These are phyloP conservation scores for Maudiozyma bulderi DNA, from an alignment of 805 yeast genomes.

Conservation along the genomic window DNA sequence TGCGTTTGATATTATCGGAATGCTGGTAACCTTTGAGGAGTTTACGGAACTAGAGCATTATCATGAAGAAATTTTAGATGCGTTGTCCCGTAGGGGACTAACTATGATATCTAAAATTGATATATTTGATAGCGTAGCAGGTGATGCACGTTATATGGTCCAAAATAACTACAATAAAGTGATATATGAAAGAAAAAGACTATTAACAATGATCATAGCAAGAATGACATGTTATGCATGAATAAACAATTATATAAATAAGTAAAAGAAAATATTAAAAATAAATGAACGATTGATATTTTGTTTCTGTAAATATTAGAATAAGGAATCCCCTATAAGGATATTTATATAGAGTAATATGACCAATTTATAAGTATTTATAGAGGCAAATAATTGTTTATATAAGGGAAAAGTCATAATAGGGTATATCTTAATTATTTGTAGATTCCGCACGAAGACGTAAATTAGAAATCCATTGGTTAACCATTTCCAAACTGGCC, in stretches of 20 bases:
- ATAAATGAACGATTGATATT: not conserved
- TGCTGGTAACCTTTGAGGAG: conserved; percentile 21
- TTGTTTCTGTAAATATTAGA: no score
- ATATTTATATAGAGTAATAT: no score
- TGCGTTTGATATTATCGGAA: conserved; percentile 21
- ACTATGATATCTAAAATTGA: conserved; percentile 8
- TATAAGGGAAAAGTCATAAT: no score
- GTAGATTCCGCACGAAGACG: not conserved
- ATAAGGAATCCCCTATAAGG: not conserved
- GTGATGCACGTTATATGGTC: conserved; percentile 6
- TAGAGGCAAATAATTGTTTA: no score
- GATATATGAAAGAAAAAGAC: conserved; percentile 13
- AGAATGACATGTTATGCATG: conserved; percentile 9
- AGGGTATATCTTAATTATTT: no score
- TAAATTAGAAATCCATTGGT: conserved; percentile 54
- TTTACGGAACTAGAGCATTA: conserved; percentile 16
- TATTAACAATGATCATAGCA: conserved; percentile 12
- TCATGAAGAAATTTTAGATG: conserved; percentile 8
- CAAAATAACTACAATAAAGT: conserved; percentile 4
- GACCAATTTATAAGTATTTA: no score
- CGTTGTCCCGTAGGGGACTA: conserved; percentile 15
- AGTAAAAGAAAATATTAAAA: not conserved
- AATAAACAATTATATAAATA: not conserved
- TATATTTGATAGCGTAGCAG: conserved; percentile 4
- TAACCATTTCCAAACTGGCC: conserved; percentile 57